These are phyloP conservation scores for Botryotinia convoluta DNA, from an alignment of 2,329 filamentous ascomycete species.

Conservation along the genomic window DNA sequence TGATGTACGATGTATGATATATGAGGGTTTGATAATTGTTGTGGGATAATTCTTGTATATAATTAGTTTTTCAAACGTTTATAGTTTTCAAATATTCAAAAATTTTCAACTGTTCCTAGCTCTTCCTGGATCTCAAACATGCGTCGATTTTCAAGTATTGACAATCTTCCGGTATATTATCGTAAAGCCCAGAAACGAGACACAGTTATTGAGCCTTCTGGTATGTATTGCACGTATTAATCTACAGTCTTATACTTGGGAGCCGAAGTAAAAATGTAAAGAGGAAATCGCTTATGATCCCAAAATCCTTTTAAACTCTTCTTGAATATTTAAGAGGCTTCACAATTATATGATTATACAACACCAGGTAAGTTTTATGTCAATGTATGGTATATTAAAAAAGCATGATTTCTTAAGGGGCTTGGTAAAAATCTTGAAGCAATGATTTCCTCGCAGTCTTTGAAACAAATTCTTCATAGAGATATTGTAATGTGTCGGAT, in stretches of 20 bases:
- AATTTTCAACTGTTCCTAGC: not conserved
- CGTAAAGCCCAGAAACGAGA: not conserved
- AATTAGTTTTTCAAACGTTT: not conserved
- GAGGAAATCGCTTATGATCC: not conserved
- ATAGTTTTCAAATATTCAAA: not conserved
- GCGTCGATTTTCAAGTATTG: not conserved
- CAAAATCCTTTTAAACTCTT: not conserved
- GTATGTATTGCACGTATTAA: not conserved
- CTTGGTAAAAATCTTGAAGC: no score
- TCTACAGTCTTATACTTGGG: not conserved
- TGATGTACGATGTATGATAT: not conserved
- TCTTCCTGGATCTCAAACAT: not conserved
- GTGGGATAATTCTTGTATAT: not conserved
- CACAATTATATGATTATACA: not conserved
- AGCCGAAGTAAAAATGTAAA: not conserved
- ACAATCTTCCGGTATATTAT: fast-evolving
- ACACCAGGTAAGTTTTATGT: not conserved
- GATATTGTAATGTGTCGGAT: not conserved
- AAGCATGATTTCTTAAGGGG: not conserved
- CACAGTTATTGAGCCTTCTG: not conserved
- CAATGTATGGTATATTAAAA: not conserved
- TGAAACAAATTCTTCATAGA: not conserved
- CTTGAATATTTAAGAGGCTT: not conserved
- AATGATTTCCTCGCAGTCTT: not conserved
- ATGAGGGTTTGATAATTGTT: not conserved